A percentile compares a stretch with the other conserved stretches of the same genome.
phyloP scores from a whole-genome alignment of 495 filamentous ascomycete genomes.

The Penicillium macrosclerotiorum region DNA sequence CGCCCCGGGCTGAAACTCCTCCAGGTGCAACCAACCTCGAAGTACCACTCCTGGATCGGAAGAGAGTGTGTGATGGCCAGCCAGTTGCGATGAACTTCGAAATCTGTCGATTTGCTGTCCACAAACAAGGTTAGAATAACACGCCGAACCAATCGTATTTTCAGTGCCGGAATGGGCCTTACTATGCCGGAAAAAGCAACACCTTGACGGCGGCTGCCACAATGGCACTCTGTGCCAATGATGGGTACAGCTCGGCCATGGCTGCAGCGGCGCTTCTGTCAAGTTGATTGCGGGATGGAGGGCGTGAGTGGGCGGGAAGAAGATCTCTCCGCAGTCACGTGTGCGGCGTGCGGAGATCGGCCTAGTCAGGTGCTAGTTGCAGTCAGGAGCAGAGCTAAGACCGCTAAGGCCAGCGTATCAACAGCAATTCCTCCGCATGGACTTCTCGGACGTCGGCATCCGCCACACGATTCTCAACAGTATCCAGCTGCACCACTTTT shows the following conservation, averaged over 20 bases:
- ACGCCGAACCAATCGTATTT: neutral
- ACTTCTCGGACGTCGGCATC: conserved; percentile 51
- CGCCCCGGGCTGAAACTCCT: neutral
- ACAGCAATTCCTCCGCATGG: conserved; percentile 35
- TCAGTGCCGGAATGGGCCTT: conserved; percentile 33
- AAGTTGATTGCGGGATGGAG: conserved; percentile 3
- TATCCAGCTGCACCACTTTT: conserved; percentile 44
- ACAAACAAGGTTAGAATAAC: conserved; percentile 1
- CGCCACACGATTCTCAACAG: conserved; percentile 47
- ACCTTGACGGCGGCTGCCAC: conserved; percentile 89
- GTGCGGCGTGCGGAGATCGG: conserved; percentile 19
- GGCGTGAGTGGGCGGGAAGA: neutral
- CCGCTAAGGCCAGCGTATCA: conserved; percentile 25
- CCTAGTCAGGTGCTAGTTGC: conserved; percentile 25
- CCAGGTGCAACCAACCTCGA: conserved; percentile 56
- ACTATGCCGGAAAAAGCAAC: conserved; percentile 96
- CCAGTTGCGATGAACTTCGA: conserved; percentile 98
- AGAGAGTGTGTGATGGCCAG: conserved; percentile 89
- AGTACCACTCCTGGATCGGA: conserved; percentile 90
- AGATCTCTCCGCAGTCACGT: conserved; percentile 23
- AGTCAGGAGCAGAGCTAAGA: conserved; percentile 1
- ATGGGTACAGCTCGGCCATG: conserved; percentile 83
- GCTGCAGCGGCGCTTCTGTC: conserved; percentile 30
- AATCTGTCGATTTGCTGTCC: conserved; percentile 99
- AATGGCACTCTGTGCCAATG: conserved; percentile 81